Base-by-base conservation (phyloP, 108 stramenopile species). In the Discostella pseudostelligera region DNA sequence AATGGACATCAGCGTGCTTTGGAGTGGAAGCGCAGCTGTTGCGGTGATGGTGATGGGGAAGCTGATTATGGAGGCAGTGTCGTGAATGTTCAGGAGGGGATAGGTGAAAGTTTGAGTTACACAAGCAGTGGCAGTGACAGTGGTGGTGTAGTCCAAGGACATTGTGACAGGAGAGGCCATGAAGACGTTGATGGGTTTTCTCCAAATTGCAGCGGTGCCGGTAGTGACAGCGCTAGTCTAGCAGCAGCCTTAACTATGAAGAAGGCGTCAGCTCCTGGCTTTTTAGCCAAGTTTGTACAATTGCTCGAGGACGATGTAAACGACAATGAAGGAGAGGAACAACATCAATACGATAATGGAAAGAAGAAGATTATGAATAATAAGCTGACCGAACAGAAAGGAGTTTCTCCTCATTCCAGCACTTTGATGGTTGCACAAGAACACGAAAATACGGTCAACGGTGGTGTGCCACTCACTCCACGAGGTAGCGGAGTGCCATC, bases 1-100 rank as follows among this genome's bases (percentile, higher is more conserved):
- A 60, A 69, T 60, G 68, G 68, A 40, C 59, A 54, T 43, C 48
- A 48, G 25, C 17, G 53, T 14, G 69, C 69, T 40, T 29, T 50
- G 24, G 57, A 70, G 19, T 61, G 69, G 60, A 29, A 42, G 12
- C 22, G 43, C 12, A 29, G 45, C 8, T 51, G 50, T 26, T 32
- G 53, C 36, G 32, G 35, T 13, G 44, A n/a, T 67, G 55, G 42
- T 35, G 35, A 35, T 45, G 29, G 42, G 10, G 42, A 36, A 11
- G 32, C 17, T 35, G 45, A 48, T 29, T 2, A 14, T 17, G 11
- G 32, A 29, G 26, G 11, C n/a, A 4, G 32, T 13, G 32, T 8
- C 32, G 46, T 47, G 26, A 62, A 12, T 26, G 32, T 7, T n/a
- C 35, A 12, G 11, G 17, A 36, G 3, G 61, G 20, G 14, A 19